phyloP scores from a whole-genome alignment of 2,329 filamentous ascomycete species.

The Beauveria sp. region DNA sequence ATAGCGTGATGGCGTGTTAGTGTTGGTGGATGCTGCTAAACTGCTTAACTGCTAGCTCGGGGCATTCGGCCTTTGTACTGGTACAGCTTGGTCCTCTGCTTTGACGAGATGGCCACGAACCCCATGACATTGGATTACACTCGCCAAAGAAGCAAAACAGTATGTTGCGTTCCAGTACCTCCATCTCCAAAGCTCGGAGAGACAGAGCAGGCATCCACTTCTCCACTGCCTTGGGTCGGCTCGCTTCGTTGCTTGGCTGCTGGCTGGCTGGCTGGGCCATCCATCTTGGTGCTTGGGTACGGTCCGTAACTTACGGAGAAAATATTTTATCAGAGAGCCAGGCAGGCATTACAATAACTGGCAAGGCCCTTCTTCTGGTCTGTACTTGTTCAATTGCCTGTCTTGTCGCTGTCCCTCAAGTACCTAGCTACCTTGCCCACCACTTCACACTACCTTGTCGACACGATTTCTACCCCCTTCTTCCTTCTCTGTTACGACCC shows the following conservation, averaged over 20 bases:
- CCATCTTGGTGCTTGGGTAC: background rate
- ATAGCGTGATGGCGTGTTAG: background rate
- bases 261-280: background rate
- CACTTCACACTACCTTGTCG: background rate
- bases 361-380: too few species aligned
- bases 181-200: background rate
- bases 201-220: background rate
- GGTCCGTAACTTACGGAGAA: background rate
- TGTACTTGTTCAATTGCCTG: background rate
- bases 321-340: too few species aligned
- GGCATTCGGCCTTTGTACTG: background rate
- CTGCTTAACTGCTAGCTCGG: background rate
- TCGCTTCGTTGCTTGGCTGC: conserved; percentile 6
- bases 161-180: background rate
- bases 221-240: conserved; percentile 7
- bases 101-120: too few species aligned
- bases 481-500: background rate
- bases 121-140: too few species aligned
- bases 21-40: background rate
- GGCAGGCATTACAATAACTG: too few species aligned
- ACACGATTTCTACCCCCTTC: background rate
- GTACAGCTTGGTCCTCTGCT: background rate
- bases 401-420: background rate
- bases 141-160: background rate
- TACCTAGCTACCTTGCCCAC: background rate